These are phyloP conservation scores for Cutaneotrichosporon dermatis DNA, from an alignment of 1,284 basidiomycete species.

Conservation along the genomic window DNA sequence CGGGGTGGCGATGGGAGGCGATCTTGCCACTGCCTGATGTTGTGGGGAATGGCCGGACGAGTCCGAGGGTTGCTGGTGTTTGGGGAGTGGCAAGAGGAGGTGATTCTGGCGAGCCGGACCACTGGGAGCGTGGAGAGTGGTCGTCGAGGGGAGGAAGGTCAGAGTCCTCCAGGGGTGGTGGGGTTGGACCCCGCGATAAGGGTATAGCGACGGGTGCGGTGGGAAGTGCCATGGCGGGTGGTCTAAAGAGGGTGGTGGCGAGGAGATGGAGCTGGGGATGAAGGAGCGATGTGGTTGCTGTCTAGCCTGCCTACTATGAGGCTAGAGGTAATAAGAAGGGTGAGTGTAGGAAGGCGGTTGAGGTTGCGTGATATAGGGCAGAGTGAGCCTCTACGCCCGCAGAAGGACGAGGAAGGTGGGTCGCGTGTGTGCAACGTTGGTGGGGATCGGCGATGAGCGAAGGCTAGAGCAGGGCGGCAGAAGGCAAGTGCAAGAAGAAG, in stretches of 20 bases:
- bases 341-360: not conserved
- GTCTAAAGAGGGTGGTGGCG: not conserved
- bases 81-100: conserved; percentile 11
- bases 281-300: not conserved
- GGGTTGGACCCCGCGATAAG: not conserved
- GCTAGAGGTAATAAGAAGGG: not conserved
- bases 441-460: not conserved
- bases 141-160: conserved; percentile 1
- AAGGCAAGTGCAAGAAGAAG: not conserved
- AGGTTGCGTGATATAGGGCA: not conserved
- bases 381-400: too few relatives aligned
- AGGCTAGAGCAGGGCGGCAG: not conserved
- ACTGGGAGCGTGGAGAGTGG: not conserved
- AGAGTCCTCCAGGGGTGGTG: not conserved
- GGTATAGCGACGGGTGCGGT: conserved; percentile 1
- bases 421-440: too few relatives aligned
- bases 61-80: conserved; percentile 5
- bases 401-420: too few relatives aligned
- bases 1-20: not conserved
- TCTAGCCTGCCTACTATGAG: not conserved
- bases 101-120: conserved; percentile 4
- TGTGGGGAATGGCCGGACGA: not conserved
- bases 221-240: not conserved
- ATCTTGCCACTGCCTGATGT: not conserved
- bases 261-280: not conserved